Base-by-base conservation (phyloP, 1,284 basidiomycete genomes). In the Cutaneotrichosporon daszewskae region DNA sequence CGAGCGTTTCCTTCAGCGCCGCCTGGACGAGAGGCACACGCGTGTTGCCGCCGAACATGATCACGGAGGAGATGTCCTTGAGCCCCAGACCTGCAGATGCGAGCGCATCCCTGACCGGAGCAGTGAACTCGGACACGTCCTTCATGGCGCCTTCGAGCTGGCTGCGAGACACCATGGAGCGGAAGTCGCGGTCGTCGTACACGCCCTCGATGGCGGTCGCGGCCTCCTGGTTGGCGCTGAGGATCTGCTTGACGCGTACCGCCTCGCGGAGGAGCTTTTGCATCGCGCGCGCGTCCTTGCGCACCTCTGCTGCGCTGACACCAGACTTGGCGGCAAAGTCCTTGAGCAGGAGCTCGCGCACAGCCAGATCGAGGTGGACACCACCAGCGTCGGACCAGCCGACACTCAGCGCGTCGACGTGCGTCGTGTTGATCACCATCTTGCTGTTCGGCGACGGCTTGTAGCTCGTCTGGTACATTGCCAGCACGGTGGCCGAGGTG, bases 211-310 rank as follows among this genome's bases (percentile, higher is more conserved):
- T 79, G 79, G 85, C 57, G 29, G 37, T 78, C 36, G 72, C 74
- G 16, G 85, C 84, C 37, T 91, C 89, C 10, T 77, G 76, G 66
- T 99, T 99, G 37, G 92, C 92, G 60, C 90, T 95, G 49, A 99
- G 74, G 57, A 98, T 85, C 17, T 84, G 79, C 76, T 97, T 99
- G 57, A 96, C 81, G 43, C 91, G 79, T 37, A 79, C 81, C 1
- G 94, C 89, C 71, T 98, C 95, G 69, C 90, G 91, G 78, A 87
- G 84, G 14, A 98, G 72, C 71, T 92, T 92, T 4, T 88, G 85
- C 84, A 96, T 85, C 1, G 86, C 91, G 48, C 84, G 79, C 61
- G 81, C 81, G 66, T 96, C 88, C 28, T 64, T 43, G 17, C 43
- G 49, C 16, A 71, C 55, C n/a, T n/a, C n/a, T n/a, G n/a, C n/a